Evolutionary conservation across 2,329 filamentous ascomycete genomes (phyloP), one percentile per base, ranked within the genome.

Genomic region (Colletotrichum lindemuthianum): DNA sequence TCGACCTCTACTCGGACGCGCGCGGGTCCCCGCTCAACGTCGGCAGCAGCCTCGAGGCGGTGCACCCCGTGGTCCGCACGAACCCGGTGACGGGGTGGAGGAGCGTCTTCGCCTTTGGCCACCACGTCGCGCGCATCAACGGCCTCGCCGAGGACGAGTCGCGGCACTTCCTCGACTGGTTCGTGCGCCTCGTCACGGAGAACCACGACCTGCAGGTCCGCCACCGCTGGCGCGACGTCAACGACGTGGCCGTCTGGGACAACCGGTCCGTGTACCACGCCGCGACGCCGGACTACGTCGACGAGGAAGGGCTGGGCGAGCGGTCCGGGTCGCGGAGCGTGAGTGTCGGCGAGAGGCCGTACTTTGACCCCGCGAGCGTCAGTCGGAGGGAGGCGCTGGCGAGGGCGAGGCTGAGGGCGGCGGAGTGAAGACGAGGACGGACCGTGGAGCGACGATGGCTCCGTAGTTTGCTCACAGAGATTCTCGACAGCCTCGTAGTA

Each of bases 21-120:
- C 80, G 84, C 37, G 84, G 84, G 4, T 76, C 81, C 0, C 84
- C 84, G 0, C 79, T 81, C 65, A 87, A 87, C 65, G 70, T 82
- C 3, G 84, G 84, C 49, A 71, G 75, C 3, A 71, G 77, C 2
- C 77, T 87, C 63, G 77, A 79, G 59, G 83, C 84, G 15, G 71
- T 83, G 4, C 84, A 87, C 71, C 85, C 84, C 0, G 81, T 87
- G 4, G 73, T 88, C 32, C 80, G 85, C 44, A 87, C 84, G 9
- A 87, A 87, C 71, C 85, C 84, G 0, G 83, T 87, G 0, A 87
- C 84, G 0, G 84, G 85, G 2, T 87, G 85, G 84, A 86, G 85
- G 72, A 80, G 76, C 44, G 72, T 86, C 37, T 87, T 85, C 68
- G 81, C 82, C 2, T 77, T 85, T 1, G 84, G 83, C 11, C 78